Percentiles rank a stretch among this genome's conserved stretches.
Conservation (phyloP, 352 stramenopile genomes). For the Elongisporangium senticosum region DNA sequence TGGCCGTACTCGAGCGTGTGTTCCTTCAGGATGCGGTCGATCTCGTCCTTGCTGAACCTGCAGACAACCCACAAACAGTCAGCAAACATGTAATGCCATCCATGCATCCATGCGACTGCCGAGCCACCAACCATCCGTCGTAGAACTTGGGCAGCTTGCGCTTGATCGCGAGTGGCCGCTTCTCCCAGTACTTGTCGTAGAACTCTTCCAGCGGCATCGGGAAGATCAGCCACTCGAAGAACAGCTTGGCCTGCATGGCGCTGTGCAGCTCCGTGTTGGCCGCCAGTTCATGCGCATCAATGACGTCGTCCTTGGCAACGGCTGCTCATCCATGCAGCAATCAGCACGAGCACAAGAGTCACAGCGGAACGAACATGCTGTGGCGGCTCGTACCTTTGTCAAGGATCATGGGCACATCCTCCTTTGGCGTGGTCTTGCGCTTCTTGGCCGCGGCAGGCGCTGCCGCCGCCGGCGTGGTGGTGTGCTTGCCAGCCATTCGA, state of each 20-base stretch:
- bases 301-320: constrained; percentile 40
- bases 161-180: constrained; percentile 86
- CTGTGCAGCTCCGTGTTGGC: constrained; percentile 58
- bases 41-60: constrained; percentile 62
- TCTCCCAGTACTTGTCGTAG: constrained; percentile 92
- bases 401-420: constrained; percentile 36
- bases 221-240: constrained; percentile 85
- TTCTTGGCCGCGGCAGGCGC: constrained; percentile 38
- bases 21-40: constrained; percentile 69
- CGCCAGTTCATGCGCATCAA: constrained; percentile 51
- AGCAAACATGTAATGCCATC: too few relatives aligned
- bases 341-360: background rate
- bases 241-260: constrained; percentile 54
- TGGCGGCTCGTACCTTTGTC: constrained; percentile 12
- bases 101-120: constrained; percentile 5
- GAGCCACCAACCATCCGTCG: constrained; percentile 50
- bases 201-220: constrained; percentile 86
- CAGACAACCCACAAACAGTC: background rate
- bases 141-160: constrained; percentile 65
- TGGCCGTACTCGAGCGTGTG: constrained; percentile 71
- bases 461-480: constrained; percentile 7
- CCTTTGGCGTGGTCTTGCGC: constrained; percentile 33
- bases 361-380: background rate
- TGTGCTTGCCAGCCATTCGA: constrained; percentile 37
- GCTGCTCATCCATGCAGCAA: constrained; percentile 2